These are phyloP conservation scores for Ogataea zsoltii DNA, from an alignment of 805 yeast species.

Conservation along the genomic window DNA sequence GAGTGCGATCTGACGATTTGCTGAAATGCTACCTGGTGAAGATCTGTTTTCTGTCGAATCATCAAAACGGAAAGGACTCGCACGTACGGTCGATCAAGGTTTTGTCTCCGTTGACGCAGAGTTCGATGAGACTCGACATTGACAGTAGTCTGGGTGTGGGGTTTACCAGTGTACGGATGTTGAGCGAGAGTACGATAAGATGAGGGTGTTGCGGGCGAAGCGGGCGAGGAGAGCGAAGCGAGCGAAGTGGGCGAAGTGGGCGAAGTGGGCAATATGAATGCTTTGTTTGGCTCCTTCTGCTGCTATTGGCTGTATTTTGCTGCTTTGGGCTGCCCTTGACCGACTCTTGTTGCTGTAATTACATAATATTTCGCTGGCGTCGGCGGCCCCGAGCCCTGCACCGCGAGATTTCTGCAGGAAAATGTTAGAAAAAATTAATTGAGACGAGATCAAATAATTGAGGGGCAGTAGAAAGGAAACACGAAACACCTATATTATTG, in stretches of 20 bases:
- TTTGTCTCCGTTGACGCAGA: conserved; percentile 42
- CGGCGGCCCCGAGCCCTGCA: too few relatives aligned
- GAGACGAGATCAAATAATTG: background rate
- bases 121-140: conserved; percentile 23
- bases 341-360: too few relatives aligned
- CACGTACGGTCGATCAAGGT: conserved; percentile 78
- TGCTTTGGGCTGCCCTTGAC: too few relatives aligned
- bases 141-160: conserved; percentile 30
- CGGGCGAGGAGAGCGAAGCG: background rate
- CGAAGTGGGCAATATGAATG: too few relatives aligned
- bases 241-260: background rate
- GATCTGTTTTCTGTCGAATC: conserved; percentile 68
- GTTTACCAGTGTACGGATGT: conserved; percentile 34
- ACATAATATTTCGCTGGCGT: too few relatives aligned
- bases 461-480: background rate
- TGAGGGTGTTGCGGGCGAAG: too few relatives aligned
- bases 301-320: too few relatives aligned
- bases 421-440: background rate
- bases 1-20: conserved; percentile 53
- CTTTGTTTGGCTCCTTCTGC: too few relatives aligned
- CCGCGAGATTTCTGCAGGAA: too few relatives aligned
- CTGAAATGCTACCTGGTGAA: conserved; percentile 68
- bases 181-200: conserved; percentile 36
- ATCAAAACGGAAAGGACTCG: conserved; percentile 95
- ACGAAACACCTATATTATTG: too few relatives aligned